Conservation (phyloP, 495 filamentous ascomycete species). For the Ramalina intermedia region DNA sequence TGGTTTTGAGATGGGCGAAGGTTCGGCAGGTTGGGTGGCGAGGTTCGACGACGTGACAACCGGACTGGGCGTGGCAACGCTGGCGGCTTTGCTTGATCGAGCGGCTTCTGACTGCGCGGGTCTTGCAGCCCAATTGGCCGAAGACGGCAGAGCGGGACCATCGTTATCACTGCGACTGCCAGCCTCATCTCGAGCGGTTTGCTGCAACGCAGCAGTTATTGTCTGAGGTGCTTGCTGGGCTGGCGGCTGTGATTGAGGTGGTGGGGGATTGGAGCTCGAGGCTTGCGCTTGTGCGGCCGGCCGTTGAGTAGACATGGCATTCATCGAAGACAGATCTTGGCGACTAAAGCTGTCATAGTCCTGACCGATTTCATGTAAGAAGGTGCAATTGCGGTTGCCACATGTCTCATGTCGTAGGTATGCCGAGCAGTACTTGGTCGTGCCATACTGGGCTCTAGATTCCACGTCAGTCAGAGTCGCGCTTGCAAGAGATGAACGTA, state of each 20-base stretch:
- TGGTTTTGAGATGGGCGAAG: slow-evolving; percentile 19
- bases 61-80: slow-evolving; percentile 68
- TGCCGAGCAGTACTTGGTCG: slow-evolving; percentile 97
- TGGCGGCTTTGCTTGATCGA: slow-evolving; percentile 62
- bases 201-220: slow-evolving; percentile 44
- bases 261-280: slow-evolving; percentile 19
- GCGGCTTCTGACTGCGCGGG: slow-evolving; percentile 54
- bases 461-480: slow-evolving; percentile 8
- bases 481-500: slow-evolving; percentile 17
- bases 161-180: slow-evolving; percentile 46
- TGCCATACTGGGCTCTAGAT: slow-evolving; percentile 78
- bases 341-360: slow-evolving; percentile 93
- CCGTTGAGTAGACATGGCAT: slow-evolving; percentile 68
- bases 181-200: slow-evolving; percentile 62
- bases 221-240: slow-evolving; percentile 27
- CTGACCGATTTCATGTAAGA: slow-evolving; percentile 91
- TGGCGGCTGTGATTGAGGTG: slow-evolving; percentile 33
- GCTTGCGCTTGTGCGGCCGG: slow-evolving; percentile 27
- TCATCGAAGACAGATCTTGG: slow-evolving; percentile 92
- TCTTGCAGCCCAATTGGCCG: slow-evolving; percentile 84
- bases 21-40: slow-evolving; percentile 28
- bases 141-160: slow-evolving; percentile 75
- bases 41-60: slow-evolving; percentile 48
- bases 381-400: slow-evolving; percentile 90
- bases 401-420: slow-evolving; percentile 88